These are phyloP conservation scores for Podaxis sp. DNA, from an alignment of 768 basidiomycete genomes.

Conservation along the genomic window DNA sequence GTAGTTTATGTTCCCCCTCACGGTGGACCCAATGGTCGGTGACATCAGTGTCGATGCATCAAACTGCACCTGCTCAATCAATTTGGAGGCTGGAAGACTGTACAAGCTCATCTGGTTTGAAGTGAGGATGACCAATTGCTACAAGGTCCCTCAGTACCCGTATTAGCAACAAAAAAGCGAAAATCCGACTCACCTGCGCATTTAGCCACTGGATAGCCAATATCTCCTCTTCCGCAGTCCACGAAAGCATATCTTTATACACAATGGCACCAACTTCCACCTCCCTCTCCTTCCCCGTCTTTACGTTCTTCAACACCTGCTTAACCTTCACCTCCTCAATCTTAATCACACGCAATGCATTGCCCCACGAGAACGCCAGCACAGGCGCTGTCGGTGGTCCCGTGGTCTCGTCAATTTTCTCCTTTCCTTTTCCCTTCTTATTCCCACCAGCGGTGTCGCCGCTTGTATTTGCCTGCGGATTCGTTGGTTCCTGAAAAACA, in stretches of 20 bases:
- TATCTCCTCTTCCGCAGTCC: conserved; percentile 58
- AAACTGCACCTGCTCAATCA: conserved; percentile 61
- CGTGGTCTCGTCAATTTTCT: background rate
- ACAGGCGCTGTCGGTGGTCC: conserved; percentile 45
- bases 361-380: conserved; percentile 86
- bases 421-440: conserved; percentile 11
- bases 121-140: conserved; percentile 74
- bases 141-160: conserved; percentile 10
- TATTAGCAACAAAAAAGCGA: conserved; percentile 7
- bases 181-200: conserved; percentile 59
- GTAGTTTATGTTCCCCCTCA: conserved; percentile 43
- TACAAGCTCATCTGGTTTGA: conserved; percentile 58
- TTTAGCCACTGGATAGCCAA: conserved; percentile 87
- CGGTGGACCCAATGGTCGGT: conserved; percentile 43
- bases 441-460: conserved; percentile 12
- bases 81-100: conserved; percentile 50
- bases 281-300: conserved; percentile 55
- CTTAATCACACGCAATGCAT: conserved; percentile 55
- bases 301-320: conserved; percentile 44
- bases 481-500: conserved; percentile 22
- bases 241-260: conserved; percentile 57
- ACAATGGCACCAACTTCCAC: conserved; percentile 62
- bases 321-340: conserved; percentile 57
- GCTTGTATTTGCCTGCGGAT: conserved; percentile 12
- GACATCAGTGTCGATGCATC: conserved; percentile 54